Evolutionary conservation across 169 alveolate species (phyloP), one percentile per base, ranked within the genome.

Genomic region (Plasmodium cynomolgi): DNA sequence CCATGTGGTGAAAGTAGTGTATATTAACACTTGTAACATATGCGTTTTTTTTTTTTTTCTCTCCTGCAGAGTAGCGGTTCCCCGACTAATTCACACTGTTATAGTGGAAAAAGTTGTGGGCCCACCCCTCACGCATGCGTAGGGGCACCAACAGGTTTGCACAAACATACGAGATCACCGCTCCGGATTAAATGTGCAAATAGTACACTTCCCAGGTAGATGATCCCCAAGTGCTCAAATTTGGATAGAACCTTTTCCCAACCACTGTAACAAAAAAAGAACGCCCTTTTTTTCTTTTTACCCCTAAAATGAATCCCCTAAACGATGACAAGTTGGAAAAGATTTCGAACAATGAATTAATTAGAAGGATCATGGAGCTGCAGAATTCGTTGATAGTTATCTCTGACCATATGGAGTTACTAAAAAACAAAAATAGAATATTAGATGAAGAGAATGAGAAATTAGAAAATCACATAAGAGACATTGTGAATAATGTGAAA

Each of bases 361-460:
- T 86, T 54, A 26, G 81, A 68, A 62, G 83, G 81, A 86, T 86
- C 44, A 75, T 86, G 39, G 93, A 86, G 31, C 34, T 86, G 20
- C 93, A 86, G 81, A 75, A 77, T 77, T 33, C 39, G 1, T 20
- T 86, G 34, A 44, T 79, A 37, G 44, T 23, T 47, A 75, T 86
- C 44, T 86, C 93, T 20, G 93, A 86, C 68, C 58, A 79, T 56
- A 71, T 86, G 93, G 93, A 86, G 47, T 33, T 75, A 3, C 41
- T 86, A 39, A 86, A 86, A 86, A 39, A 79, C 34, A 75, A 56
- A 77, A 86, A 86, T 77, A 86, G 81, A 54, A 1, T 75, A 50
- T 75, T 86, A 77, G 93, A 86, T 77, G 93, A 86, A 50, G 93
- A 86, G 68, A 86, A 86, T 86, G 77, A 54, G 26, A 75, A 77